A percentile compares a stretch with the other conserved stretches of the same genome.
phyloP scores from a whole-genome alignment of 1,284 basidiomycete species.

The Apiotrichum mycotoxinovorans region DNA sequence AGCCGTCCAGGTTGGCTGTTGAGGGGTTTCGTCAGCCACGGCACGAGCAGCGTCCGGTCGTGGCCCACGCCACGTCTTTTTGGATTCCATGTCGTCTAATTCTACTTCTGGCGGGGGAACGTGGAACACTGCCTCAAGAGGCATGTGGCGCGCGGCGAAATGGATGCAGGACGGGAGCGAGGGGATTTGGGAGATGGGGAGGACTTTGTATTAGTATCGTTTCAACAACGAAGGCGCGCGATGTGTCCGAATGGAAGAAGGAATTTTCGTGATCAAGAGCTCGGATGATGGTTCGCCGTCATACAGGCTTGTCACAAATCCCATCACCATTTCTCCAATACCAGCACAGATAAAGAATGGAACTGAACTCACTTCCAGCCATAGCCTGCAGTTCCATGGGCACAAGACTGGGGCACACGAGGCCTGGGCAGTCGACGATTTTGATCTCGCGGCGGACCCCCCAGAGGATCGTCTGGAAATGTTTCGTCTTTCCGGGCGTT shows the following conservation, averaged over 20 bases:
- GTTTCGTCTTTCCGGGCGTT: slow-evolving; percentile 93
- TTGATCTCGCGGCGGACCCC: slow-evolving; percentile 63
- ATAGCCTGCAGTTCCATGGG: slow-evolving; percentile 74
- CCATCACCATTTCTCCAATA: no score
- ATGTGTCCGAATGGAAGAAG: background rate
- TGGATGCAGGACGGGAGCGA: slow-evolving; percentile 72
- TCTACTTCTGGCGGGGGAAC: slow-evolving; percentile 48
- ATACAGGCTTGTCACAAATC: no score
- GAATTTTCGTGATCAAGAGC: no score
- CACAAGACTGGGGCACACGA: slow-evolving; percentile 73
- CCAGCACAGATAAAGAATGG: background rate
- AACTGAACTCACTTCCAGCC: slow-evolving; percentile 29
- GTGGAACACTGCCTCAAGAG: slow-evolving; percentile 68
- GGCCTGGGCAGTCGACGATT: slow-evolving; percentile 78
- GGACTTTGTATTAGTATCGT: no score
- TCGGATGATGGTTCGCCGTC: no score
- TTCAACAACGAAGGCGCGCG: slow-evolving; percentile 17
- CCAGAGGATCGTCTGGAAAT: slow-evolving; percentile 89
- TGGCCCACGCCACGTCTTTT: slow-evolving; percentile 36
- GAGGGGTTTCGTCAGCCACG: background rate
- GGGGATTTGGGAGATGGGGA: slow-evolving; percentile 84
- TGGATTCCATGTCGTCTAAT: slow-evolving; percentile 34
- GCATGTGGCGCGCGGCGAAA: slow-evolving; percentile 65
- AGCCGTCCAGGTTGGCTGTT: slow-evolving; percentile 42
- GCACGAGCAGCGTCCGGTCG: background rate